phyloP scores from a whole-genome alignment of 75 land plant species.

The Picea sitchensis region DNA sequence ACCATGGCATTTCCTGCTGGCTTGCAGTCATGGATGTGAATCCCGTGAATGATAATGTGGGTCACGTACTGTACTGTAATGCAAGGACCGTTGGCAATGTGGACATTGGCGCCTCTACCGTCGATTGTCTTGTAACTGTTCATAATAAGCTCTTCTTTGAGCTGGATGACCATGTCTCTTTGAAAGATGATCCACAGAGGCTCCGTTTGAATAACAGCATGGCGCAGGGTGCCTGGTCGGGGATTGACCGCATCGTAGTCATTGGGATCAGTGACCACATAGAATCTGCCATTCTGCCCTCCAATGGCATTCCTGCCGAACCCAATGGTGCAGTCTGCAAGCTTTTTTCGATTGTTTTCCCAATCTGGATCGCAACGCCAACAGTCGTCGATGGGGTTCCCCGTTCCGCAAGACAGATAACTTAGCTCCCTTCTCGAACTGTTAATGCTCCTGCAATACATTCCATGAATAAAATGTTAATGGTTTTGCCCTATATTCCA shows the following conservation, averaged over 20 bases:
- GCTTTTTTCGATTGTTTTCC: no score
- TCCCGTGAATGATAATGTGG: slow-evolving; percentile 28
- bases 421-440: no score
- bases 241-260: slow-evolving; percentile 31
- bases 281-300: slow-evolving; percentile 17
- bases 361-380: no score
- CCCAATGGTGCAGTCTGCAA: no score
- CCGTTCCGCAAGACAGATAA: no score
- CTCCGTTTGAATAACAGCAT: slow-evolving; percentile 25
- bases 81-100: slow-evolving; percentile 22
- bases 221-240: slow-evolving; percentile 28
- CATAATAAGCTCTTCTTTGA: slow-evolving; percentile 26
- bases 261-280: slow-evolving; percentile 23
- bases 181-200: slow-evolving; percentile 27
- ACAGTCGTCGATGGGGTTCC: no score
- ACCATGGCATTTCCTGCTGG: slow-evolving; percentile 75
- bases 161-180: slow-evolving; percentile 10
- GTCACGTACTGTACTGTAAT: slow-evolving; percentile 20
- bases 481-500: no score
- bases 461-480: no score
- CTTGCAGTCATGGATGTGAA: slow-evolving; percentile 54
- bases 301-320: slow-evolving; percentile 14
- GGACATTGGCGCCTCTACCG: slow-evolving; percentile 22
- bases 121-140: slow-evolving; percentile 29
- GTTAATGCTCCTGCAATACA: no score